Evolutionary conservation across 2,329 filamentous ascomycete genomes (phyloP).

Genomic region (Aureobasidium sp.): DNA sequence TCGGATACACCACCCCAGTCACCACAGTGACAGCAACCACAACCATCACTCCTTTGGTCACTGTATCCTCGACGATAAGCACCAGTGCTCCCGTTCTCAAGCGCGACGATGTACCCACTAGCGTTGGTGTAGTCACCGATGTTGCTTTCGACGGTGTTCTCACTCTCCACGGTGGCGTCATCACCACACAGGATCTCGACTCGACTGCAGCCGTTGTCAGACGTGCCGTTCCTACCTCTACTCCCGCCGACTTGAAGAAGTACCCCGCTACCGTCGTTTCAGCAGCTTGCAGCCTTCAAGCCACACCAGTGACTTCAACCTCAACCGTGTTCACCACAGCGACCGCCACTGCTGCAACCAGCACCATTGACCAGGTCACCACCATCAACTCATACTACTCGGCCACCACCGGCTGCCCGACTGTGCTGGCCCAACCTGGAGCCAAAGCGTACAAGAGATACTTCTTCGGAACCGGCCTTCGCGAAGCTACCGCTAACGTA

Average conservation of each 20-base stretch:
- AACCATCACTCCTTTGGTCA: background rate
- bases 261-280: background rate
- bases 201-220: background rate
- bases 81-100: background rate
- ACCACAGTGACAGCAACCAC: background rate
- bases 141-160: background rate
- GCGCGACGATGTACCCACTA: background rate
- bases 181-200: background rate
- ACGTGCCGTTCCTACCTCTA: background rate
- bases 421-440: no score
- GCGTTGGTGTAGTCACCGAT: background rate
- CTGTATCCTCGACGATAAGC: no score
- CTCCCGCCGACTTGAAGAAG: background rate
- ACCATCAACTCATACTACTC: background rate
- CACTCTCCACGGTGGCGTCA: background rate
- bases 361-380: background rate
- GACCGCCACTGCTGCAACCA: background rate
- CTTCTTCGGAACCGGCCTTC: no score
- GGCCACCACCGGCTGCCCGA: background rate
- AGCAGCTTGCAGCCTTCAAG: background rate
- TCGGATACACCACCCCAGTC: conserved; percentile 10
- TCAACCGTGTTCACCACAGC: background rate
- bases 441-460: no score
- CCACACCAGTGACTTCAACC: background rate
- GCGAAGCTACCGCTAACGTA: no score